Evolutionary conservation across 768 basidiomycete genomes (phyloP).

Genomic region (Hysterangium stoloniferum): DNA sequence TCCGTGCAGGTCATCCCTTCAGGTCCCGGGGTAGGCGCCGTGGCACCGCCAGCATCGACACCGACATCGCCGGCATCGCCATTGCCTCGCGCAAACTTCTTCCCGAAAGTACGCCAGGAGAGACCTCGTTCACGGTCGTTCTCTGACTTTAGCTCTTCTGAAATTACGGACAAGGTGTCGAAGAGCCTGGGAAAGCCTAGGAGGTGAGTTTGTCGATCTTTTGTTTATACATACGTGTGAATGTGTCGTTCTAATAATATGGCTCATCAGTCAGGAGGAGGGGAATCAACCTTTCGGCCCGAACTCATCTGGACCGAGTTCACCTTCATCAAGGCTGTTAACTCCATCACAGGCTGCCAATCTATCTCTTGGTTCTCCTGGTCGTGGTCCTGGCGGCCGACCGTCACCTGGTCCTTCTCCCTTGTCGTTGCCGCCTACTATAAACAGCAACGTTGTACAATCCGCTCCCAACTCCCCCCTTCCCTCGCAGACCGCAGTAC

Average conservation of each 20-base stretch:
- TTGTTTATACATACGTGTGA: neutral
- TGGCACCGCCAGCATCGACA: neutral
- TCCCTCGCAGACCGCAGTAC: neutral
- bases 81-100: conserved; percentile 58
- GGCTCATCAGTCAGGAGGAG: conserved; percentile 7
- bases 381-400: neutral
- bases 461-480: neutral
- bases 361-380: neutral
- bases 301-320: neutral
- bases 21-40: neutral
- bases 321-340: neutral
- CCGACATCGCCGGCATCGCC: conserved; percentile 7
- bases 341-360: neutral
- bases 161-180: conserved; percentile 6
- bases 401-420: conserved; percentile 18
- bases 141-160: conserved; percentile 49
- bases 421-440: conserved; percentile 29
- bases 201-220: neutral
- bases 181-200: neutral
- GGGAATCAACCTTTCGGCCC: neutral
- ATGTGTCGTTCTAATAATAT: neutral
- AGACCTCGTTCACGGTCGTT: conserved; percentile 66
- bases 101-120: conserved; percentile 42
- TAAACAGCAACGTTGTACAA: conserved; percentile 22
- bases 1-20: neutral